phyloP scores from a whole-genome alignment of 192 early-diverging fungal species.

The Rhizophagus prolifer region DNA sequence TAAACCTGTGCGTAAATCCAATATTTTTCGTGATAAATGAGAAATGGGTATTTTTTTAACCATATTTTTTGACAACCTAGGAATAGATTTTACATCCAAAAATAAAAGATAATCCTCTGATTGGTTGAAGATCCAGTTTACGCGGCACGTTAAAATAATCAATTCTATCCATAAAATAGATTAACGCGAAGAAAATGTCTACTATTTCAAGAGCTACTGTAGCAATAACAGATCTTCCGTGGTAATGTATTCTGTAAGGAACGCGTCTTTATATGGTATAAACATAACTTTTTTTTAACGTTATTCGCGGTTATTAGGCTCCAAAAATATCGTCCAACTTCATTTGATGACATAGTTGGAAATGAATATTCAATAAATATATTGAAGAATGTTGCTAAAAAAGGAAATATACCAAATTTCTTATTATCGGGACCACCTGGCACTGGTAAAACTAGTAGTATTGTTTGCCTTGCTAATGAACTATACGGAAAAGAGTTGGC shows the following conservation, averaged over 20 bases:
- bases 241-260: neutral
- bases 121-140: too few relatives aligned
- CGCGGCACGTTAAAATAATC: too few relatives aligned
- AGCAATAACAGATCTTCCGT: neutral
- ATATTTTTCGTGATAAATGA: neutral
- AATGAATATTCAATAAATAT: neutral
- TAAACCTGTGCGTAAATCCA: constrained; percentile 47
- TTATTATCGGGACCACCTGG: constrained; percentile 75
- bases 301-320: neutral
- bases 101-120: too few relatives aligned
- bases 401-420: neutral
- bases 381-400: neutral
- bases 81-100: too few relatives aligned
- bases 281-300: neutral
- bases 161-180: too few relatives aligned
- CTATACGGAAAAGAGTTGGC: constrained; percentile 72
- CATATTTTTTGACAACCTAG: neutral
- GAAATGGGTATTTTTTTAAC: neutral
- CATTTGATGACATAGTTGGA: neutral
- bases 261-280: neutral
- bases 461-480: constrained; percentile 88
- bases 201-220: neutral
- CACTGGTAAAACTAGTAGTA: constrained; percentile 97
- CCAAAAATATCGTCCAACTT: constrained; percentile 2
- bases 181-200: neutral